These are phyloP conservation scores for Thuja plicata DNA, from an alignment of 83 land plant genomes.

Conservation along the genomic window DNA sequence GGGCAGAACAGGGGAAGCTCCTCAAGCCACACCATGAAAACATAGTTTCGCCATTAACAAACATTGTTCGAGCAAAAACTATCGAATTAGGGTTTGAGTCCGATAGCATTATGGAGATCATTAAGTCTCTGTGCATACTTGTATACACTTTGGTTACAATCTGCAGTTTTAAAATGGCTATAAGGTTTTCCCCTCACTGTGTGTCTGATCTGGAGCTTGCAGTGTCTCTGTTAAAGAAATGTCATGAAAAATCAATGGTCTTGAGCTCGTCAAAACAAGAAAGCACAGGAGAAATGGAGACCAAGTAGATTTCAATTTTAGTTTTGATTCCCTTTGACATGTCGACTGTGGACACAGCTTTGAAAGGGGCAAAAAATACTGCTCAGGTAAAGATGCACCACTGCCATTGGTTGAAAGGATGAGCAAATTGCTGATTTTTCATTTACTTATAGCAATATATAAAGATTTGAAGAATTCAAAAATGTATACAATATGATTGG, in stretches of 20 bases:
- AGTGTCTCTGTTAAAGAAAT: constrained; percentile 77
- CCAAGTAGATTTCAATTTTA: constrained; percentile 95
- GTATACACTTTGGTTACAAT: constrained; percentile 84
- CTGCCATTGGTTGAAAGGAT: constrained; percentile 80
- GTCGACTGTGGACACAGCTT: constrained; percentile 82
- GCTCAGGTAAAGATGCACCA: constrained; percentile 20
- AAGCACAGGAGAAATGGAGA: constrained; percentile 97
- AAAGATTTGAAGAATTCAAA: too few relatives aligned
- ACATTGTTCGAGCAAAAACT: constrained; percentile 50
- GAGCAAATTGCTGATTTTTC: too few relatives aligned
- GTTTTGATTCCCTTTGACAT: constrained; percentile 98
- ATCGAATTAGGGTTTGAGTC: constrained; percentile 30
- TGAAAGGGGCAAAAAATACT: constrained; percentile 24
- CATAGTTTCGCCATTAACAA: constrained; percentile 84
- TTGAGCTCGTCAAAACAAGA: constrained; percentile 69
- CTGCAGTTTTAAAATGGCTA: constrained; percentile 89
- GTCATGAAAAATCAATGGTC: constrained; percentile 39
- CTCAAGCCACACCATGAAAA: constrained; percentile 88
- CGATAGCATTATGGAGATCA: constrained; percentile 47
- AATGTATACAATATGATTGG: too few relatives aligned
- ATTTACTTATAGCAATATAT: too few relatives aligned
- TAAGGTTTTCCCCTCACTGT: constrained; percentile 91
- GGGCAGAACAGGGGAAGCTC: constrained; percentile 96
- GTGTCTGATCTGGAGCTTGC: constrained; percentile 93
- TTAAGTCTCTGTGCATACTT: constrained; percentile 75